Evolutionary conservation across 1,139 yeast species (phyloP).

Genomic region (Hyphopichia fennica): DNA sequence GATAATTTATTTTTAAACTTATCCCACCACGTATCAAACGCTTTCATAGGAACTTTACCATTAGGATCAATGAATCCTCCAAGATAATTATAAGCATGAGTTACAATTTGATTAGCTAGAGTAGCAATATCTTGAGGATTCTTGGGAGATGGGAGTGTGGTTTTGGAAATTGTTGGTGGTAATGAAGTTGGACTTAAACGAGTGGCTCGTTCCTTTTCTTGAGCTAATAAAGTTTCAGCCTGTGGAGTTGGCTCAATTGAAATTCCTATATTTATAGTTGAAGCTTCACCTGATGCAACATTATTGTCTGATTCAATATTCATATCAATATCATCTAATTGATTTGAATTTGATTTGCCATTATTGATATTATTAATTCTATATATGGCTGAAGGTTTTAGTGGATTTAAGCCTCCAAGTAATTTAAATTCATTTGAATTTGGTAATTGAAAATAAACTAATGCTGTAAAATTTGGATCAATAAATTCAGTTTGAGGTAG

Average conservation of each 20-base stretch:
- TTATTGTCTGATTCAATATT: too few species aligned
- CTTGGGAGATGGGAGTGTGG: slow-evolving; percentile 10
- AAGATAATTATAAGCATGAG: slow-evolving; percentile 86
- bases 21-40: slow-evolving; percentile 95
- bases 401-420: slow-evolving; percentile 71
- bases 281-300: slow-evolving; percentile 35
- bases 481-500: slow-evolving; percentile 65
- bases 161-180: slow-evolving; percentile 14
- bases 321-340: slow-evolving; percentile 26
- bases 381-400: slow-evolving; percentile 90
- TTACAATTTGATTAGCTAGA: slow-evolving; percentile 83
- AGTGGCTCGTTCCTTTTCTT: slow-evolving; percentile 19
- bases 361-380: slow-evolving; percentile 54
- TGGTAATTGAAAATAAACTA: slow-evolving; percentile 87
- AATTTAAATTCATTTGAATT: slow-evolving; percentile 65
- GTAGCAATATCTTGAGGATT: slow-evolving; percentile 38
- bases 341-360: slow-evolving; percentile 14
- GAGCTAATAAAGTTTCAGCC: slow-evolving; percentile 53
- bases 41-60: slow-evolving; percentile 84
- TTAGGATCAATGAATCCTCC: slow-evolving; percentile 77
- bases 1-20: slow-evolving; percentile 75
- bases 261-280: slow-evolving; percentile 70
- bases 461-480: slow-evolving; percentile 73
- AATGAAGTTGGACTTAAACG: slow-evolving; percentile 14
- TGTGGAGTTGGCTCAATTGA: slow-evolving; percentile 75